A percentile compares a stretch with the other conserved stretches of the same genome.
These are phyloP conservation scores for Amphichorda felina DNA, from an alignment of 2,329 filamentous ascomycete species.

Conservation along the genomic window DNA sequence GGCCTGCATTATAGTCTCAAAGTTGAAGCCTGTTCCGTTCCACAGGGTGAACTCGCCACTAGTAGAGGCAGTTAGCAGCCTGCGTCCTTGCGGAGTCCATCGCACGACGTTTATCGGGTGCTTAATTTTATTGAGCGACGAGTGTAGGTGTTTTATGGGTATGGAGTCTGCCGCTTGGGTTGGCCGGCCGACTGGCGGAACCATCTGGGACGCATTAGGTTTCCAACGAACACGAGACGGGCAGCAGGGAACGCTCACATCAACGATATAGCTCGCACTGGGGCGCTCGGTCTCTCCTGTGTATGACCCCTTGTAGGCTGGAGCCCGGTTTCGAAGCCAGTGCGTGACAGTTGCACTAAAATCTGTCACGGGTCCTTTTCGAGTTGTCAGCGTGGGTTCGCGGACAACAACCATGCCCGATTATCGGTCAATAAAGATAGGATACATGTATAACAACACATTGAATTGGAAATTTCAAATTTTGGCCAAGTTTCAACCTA, in stretches of 20 bases:
- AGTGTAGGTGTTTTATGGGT: conserved; percentile 89
- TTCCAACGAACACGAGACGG: neutral
- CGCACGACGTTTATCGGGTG: conserved; percentile 94
- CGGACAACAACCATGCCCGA: neutral
- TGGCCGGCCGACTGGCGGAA: conserved; percentile 68
- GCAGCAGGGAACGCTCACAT: conserved; percentile 44
- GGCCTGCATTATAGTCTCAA: conserved; percentile 98
- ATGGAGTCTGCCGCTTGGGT: conserved; percentile 74
- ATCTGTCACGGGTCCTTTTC: conserved; percentile 74
- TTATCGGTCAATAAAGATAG: neutral
- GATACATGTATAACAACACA: no score
- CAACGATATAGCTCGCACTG: conserved; percentile 78
- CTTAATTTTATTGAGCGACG: conserved; percentile 97
- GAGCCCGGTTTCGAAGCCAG: conserved; percentile 72
- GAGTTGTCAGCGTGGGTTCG: neutral
- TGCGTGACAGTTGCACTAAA: conserved; percentile 84
- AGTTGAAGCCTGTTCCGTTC: conserved; percentile 99
- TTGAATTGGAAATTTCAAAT: no score
- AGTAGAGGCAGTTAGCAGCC: conserved; percentile 83
- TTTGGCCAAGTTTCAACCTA: no score
- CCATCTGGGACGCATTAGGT: conserved; percentile 47
- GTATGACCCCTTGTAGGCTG: conserved; percentile 58
- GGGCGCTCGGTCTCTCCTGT: conserved; percentile 72
- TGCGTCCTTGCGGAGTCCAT: conserved; percentile 92
- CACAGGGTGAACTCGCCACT: conserved; percentile 97